Evolutionary conservation across 2,329 filamentous ascomycete species (phyloP).

Genomic region (Alternaria gaisen): DNA sequence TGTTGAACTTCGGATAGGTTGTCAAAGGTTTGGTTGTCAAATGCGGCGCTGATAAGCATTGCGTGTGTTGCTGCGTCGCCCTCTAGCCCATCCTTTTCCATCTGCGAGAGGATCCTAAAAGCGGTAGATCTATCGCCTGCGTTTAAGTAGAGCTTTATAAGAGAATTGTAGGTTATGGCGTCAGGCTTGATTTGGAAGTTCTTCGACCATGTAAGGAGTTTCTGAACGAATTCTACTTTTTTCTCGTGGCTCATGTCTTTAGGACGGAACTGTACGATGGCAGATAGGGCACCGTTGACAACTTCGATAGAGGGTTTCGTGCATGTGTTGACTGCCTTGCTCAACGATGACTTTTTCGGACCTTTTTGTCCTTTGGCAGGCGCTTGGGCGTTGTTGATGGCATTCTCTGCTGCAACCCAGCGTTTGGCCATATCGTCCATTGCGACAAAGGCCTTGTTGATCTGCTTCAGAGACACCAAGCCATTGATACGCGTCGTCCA

Average conservation of each 20-base stretch:
- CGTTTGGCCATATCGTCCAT: slow-evolving; percentile 71
- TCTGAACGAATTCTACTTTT: slow-evolving; percentile 47
- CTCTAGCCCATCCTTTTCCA: slow-evolving; percentile 64
- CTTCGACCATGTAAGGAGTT: slow-evolving; percentile 54
- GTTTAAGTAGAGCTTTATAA: slow-evolving; percentile 69
- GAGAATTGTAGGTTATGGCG: slow-evolving; percentile 68
- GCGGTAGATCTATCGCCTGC: slow-evolving; percentile 60
- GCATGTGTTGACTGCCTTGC: slow-evolving; percentile 50
- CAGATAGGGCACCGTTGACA: slow-evolving; percentile 75
- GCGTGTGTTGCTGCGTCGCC: slow-evolving; percentile 77
- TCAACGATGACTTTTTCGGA: slow-evolving; percentile 19
- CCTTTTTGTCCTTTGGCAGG: slow-evolving; percentile 18
- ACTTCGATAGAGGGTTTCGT: slow-evolving; percentile 69
- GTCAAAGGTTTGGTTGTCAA: slow-evolving; percentile 60
- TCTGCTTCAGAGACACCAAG: slow-evolving; percentile 65
- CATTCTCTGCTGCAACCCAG: slow-evolving; percentile 61
- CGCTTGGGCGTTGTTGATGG: slow-evolving; percentile 19
- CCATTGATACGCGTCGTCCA: slow-evolving; percentile 78
- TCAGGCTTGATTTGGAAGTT: slow-evolving; percentile 58
- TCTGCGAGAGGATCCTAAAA: slow-evolving; percentile 64
- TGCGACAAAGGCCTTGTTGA: slow-evolving; percentile 67
- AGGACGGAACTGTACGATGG: slow-evolving; percentile 58
- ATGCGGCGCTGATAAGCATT: slow-evolving; percentile 70
- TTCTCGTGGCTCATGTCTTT: slow-evolving; percentile 53
- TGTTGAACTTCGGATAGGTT: slow-evolving; percentile 60